Percentiles rank a stretch among this genome's conserved stretches.
Conservation (phyloP, 768 basidiomycete species). For the Suillus tomentosus region DNA sequence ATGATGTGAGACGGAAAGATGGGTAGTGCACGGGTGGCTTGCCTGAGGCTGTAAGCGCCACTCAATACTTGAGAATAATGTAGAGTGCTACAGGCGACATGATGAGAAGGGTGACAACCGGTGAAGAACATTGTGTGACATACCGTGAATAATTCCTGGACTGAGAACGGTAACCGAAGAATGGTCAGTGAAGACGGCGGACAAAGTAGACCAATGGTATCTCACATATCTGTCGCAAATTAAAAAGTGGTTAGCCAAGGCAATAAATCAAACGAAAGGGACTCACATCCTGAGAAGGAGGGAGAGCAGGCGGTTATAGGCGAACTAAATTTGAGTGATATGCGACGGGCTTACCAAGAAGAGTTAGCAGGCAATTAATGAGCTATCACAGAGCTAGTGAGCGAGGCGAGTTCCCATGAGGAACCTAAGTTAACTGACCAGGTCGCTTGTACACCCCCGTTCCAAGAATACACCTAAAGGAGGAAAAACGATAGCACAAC, state of each 20-base stretch:
- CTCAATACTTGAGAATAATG: conserved; percentile 76
- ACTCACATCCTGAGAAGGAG: conserved; percentile 55
- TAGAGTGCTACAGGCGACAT: conserved; percentile 58
- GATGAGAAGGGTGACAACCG: conserved; percentile 16
- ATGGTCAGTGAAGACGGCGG: conserved; percentile 16
- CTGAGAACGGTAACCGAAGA: conserved; percentile 33
- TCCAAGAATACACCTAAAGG: conserved; percentile 90
- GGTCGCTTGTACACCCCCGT: conserved; percentile 77
- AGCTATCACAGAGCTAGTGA: conserved; percentile 24
- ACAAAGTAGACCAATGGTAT: background rate
- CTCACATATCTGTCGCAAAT: conserved; percentile 2
- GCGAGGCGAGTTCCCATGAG: background rate
- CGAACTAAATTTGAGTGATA: no score
- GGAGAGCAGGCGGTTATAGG: background rate
- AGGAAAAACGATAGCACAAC: conserved; percentile 71
- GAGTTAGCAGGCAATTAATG: conserved; percentile 82
- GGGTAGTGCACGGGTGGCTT: background rate
- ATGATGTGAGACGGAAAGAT: background rate
- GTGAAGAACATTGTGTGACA: conserved; percentile 8
- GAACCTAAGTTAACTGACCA: conserved; percentile 48
- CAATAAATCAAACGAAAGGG: background rate
- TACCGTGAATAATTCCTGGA: conserved; percentile 77
- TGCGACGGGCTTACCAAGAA: conserved; percentile 52
- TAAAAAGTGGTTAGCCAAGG: background rate
- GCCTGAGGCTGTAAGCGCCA: background rate